phyloP scores from a whole-genome alignment of 768 basidiomycete species.

The Kwoniella botswanensis region DNA sequence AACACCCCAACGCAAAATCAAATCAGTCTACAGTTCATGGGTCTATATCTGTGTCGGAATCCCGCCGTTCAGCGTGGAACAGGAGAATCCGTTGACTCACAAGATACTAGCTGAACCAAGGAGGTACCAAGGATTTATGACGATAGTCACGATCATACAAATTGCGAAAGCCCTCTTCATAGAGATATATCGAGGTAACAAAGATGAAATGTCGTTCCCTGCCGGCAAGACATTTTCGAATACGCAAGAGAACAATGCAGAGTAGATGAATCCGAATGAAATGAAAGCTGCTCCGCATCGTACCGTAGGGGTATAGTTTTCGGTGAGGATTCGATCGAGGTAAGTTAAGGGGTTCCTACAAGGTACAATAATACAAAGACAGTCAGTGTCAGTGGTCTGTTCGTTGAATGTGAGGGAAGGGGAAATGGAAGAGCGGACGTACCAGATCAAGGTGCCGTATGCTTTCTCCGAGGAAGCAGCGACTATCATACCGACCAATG shows the following conservation, averaged over 20 bases:
- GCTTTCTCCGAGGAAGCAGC: slow-evolving; percentile 37
- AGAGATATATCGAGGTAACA: slow-evolving; percentile 40
- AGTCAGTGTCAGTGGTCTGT: neutral
- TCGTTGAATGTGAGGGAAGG: too few relatives aligned
- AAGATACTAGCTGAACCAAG: slow-evolving; percentile 38
- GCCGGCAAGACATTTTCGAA: slow-evolving; percentile 44
- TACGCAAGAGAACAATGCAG: slow-evolving; percentile 40
- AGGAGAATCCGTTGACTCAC: slow-evolving; percentile 2
- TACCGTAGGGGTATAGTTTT: slow-evolving; percentile 43
- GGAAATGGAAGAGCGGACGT: neutral
- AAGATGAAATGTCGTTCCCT: slow-evolving; percentile 47
- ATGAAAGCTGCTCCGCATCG: slow-evolving; percentile 52
- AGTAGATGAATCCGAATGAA: slow-evolving; percentile 42
- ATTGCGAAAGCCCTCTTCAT: slow-evolving; percentile 44
- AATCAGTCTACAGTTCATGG: too few relatives aligned
- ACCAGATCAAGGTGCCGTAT: slow-evolving; percentile 41
- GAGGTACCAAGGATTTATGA: slow-evolving; percentile 39
- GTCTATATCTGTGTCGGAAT: too few relatives aligned
- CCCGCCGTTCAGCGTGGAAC: too few relatives aligned
- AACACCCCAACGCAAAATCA: neutral
- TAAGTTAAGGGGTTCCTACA: slow-evolving; percentile 43
- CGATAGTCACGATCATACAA: slow-evolving; percentile 38
- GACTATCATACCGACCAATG: slow-evolving; percentile 42
- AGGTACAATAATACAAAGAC: neutral
- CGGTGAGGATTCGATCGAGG: slow-evolving; percentile 43